A percentile compares a stretch with the other conserved stretches of the same genome.
Evolutionary conservation across 2,329 filamentous ascomycete species (phyloP).

Genomic region (Penicillium sclerotiorum): DNA sequence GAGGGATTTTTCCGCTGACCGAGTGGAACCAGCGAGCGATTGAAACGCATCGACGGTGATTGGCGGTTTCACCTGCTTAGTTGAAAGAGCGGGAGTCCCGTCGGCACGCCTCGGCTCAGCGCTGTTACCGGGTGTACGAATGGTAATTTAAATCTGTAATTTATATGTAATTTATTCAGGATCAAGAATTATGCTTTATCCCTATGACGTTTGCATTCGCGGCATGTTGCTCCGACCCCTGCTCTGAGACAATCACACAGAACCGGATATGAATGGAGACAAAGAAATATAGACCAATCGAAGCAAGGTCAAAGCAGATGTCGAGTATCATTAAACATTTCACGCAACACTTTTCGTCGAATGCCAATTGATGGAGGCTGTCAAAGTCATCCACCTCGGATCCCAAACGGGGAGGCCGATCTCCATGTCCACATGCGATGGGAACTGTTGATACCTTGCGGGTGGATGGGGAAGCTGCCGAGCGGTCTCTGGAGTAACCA

Average conservation of each 20-base stretch:
- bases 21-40: slow-evolving; percentile 27
- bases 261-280: neutral
- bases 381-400: slow-evolving; percentile 4
- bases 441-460: neutral
- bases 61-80: slow-evolving; percentile 22
- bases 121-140: slow-evolving; percentile 25
- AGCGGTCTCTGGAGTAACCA: neutral
- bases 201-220: slow-evolving; percentile 12
- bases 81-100: slow-evolving; percentile 25
- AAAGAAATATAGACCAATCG: neutral
- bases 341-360: no score
- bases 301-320: neutral
- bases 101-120: slow-evolving; percentile 41
- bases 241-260: slow-evolving; percentile 1
- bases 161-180: neutral
- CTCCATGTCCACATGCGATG: slow-evolving; percentile 12
- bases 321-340: no score
- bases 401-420: no score
- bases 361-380: no score
- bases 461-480: neutral
- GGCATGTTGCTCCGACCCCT: slow-evolving; percentile 7
- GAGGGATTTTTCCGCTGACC: slow-evolving; percentile 30
- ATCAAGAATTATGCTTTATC: slow-evolving; percentile 17
- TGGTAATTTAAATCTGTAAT: slow-evolving; percentile 23
- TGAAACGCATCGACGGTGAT: slow-evolving; percentile 31